phyloP scores from a whole-genome alignment of 257 asterid genomes.

The Nicotiana benthamiana region DNA sequence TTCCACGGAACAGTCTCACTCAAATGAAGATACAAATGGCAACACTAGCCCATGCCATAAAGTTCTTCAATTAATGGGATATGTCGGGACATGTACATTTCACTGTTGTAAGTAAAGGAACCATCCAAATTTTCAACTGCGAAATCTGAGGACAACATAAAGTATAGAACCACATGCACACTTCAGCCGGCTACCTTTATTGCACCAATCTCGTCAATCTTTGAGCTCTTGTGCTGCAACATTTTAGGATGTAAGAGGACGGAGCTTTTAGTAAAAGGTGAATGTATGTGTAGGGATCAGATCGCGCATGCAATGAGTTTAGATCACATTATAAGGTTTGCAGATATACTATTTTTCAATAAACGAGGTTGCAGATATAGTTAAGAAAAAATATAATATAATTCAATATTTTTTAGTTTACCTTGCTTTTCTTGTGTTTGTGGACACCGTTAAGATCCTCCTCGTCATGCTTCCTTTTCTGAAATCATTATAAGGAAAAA shows the following conservation, averaged over 20 bases:
- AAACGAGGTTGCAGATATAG: not conserved
- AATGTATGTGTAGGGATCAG: not conserved
- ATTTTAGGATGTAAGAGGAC: constrained; percentile 25
- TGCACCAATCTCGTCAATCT: constrained; percentile 84
- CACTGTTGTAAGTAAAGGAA: constrained; percentile 26
- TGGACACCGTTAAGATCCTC: constrained; percentile 43
- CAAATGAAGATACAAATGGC: constrained; percentile 1
- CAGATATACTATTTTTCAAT: not conserved
- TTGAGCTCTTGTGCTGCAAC: constrained; percentile 94
- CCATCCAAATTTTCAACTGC: constrained; percentile 54
- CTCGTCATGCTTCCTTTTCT: constrained; percentile 70
- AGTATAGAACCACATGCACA: constrained; percentile 29
- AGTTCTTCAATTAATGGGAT: not conserved
- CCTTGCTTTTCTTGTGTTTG: constrained; percentile 78
- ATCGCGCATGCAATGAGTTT: not conserved
- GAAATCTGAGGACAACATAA: constrained; percentile 42
- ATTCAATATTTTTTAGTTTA: constrained; percentile 8
- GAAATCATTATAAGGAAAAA: constrained; percentile 6
- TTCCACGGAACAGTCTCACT: not conserved
- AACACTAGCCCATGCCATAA: not conserved
- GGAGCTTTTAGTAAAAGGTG: constrained; percentile 9
- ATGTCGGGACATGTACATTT: not conserved
- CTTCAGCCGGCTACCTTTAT: constrained; percentile 83
- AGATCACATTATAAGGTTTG: not conserved
- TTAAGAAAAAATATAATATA: not conserved